Evolutionary conservation across 805 yeast species (phyloP).

Genomic region (Spathaspora boniae): DNA sequence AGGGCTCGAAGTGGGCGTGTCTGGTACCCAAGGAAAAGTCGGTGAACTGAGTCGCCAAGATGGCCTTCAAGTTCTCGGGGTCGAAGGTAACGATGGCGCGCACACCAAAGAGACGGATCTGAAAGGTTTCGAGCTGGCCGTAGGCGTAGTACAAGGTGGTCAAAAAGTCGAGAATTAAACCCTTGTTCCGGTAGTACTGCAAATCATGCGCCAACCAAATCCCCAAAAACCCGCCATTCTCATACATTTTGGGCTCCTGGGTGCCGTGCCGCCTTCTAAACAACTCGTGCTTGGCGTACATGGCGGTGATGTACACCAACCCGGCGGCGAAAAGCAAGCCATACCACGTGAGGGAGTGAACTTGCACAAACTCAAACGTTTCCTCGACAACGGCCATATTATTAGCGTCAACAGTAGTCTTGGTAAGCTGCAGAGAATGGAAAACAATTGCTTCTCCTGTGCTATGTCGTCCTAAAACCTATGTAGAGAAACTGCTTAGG

Average conservation of each 20-base stretch:
- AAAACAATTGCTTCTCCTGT: too few species aligned
- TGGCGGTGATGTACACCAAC: constrained; percentile 1
- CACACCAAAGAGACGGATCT: constrained; percentile 17
- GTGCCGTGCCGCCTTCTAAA: constrained; percentile 7
- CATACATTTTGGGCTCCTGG: constrained; percentile 4
- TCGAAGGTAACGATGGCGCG: constrained; percentile 26
- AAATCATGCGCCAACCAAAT: constrained; percentile 7
- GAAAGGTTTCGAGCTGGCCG: constrained; percentile 10
- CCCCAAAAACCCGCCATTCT: constrained; percentile 5
- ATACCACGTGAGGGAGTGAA: constrained; percentile 8
- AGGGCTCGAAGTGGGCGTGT: constrained; percentile 33
- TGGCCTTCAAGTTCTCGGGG: constrained; percentile 41
- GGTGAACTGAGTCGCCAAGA: constrained; percentile 40
- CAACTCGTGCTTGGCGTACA: constrained; percentile 3
- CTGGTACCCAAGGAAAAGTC: constrained; percentile 39
- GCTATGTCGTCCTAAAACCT: too few species aligned
- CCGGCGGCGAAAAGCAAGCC: constrained; percentile 1
- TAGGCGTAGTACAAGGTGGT: too few species aligned
- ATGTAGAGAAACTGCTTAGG: too few species aligned
- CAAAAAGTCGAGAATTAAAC: too few species aligned
- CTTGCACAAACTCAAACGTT: neutral
- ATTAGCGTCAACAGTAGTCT: too few species aligned
- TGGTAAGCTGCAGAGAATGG: too few species aligned
- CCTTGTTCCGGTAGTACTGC: too few species aligned
- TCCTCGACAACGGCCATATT: too few species aligned